Evolutionary conservation across 73 alveolate genomes (phyloP).

Genomic region (Symbiodinium natans): DNA sequence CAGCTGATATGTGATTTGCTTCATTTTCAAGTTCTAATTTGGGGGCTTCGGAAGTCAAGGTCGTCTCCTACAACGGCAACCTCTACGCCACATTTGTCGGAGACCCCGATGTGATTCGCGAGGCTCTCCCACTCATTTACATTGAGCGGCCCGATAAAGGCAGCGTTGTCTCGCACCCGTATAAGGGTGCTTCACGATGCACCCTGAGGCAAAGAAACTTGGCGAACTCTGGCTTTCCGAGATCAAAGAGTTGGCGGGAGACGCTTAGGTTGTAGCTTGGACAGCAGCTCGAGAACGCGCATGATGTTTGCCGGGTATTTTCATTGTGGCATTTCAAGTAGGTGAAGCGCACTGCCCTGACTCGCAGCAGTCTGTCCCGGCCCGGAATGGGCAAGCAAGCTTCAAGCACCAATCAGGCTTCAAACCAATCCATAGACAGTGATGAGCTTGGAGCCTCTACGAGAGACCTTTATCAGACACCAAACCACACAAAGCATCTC

Average conservation of each 20-base stretch:
- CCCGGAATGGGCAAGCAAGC: no score
- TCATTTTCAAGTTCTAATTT: neutral
- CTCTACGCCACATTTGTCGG: constrained; percentile 50
- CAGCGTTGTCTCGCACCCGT: neutral
- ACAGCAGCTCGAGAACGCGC: no score
- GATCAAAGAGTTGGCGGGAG: neutral
- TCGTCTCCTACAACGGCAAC: constrained; percentile 36
- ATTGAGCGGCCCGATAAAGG: neutral
- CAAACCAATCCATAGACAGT: no score
- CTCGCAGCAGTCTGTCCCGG: no score
- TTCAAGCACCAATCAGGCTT: no score
- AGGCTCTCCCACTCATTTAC: constrained; percentile 13
- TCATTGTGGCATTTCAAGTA: no score
- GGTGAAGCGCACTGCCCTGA: no score
- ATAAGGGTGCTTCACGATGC: neutral
- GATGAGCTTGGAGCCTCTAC: no score
- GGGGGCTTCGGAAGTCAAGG: neutral
- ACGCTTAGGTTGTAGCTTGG: no score
- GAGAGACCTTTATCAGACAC: no score
- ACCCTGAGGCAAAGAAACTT: neutral
- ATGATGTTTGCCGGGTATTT: no score
- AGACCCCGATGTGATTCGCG: constrained; percentile 33
- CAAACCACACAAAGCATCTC: no score
- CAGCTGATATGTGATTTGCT: neutral
- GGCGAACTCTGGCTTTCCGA: constrained; percentile 2